A percentile compares a stretch with the other conserved stretches of the same genome.
These are phyloP conservation scores for Monilinia laxa DNA, from an alignment of 2,329 filamentous ascomycete genomes.

Conservation along the genomic window DNA sequence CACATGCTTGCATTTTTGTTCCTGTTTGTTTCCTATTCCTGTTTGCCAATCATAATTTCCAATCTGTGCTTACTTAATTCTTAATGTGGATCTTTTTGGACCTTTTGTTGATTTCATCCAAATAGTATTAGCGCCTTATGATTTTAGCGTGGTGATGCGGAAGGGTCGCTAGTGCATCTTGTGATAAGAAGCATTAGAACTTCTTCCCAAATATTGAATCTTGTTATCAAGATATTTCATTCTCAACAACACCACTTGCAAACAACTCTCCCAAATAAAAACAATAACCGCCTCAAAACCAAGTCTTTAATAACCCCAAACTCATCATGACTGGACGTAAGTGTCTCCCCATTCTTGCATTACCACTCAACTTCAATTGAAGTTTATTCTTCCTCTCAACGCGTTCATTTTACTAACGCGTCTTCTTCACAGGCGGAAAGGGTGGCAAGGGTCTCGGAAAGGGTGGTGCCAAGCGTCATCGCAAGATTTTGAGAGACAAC, in stretches of 20 bases:
- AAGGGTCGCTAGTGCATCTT: slow-evolving; percentile 32
- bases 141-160: slow-evolving; percentile 32
- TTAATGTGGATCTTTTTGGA: not conserved
- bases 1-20: not conserved
- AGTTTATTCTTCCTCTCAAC: slow-evolving; percentile 5
- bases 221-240: slow-evolving; percentile 24
- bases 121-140: slow-evolving; percentile 29
- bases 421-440: slow-evolving; percentile 42
- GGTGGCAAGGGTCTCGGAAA: slow-evolving; percentile 98
- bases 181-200: slow-evolving; percentile 31
- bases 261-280: slow-evolving; percentile 6
- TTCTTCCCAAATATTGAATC: slow-evolving; percentile 21
- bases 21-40: not conserved
- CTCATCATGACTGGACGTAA: slow-evolving; percentile 60
- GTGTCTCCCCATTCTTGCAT: slow-evolving; percentile 38
- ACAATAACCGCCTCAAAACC: slow-evolving; percentile 17
- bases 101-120: slow-evolving; percentile 2
- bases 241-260: slow-evolving; percentile 10
- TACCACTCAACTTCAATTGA: not conserved
- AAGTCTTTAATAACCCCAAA: slow-evolving; percentile 18
- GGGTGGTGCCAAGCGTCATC: slow-evolving; percentile 97
- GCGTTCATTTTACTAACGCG: slow-evolving; percentile 29
- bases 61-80: not conserved
- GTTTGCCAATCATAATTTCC: slow-evolving; percentile 9
- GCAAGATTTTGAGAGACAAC: slow-evolving; percentile 99